These are phyloP conservation scores for Recurvomyces mirabilis DNA, from an alignment of 495 filamentous ascomycete genomes.

Conservation along the genomic window DNA sequence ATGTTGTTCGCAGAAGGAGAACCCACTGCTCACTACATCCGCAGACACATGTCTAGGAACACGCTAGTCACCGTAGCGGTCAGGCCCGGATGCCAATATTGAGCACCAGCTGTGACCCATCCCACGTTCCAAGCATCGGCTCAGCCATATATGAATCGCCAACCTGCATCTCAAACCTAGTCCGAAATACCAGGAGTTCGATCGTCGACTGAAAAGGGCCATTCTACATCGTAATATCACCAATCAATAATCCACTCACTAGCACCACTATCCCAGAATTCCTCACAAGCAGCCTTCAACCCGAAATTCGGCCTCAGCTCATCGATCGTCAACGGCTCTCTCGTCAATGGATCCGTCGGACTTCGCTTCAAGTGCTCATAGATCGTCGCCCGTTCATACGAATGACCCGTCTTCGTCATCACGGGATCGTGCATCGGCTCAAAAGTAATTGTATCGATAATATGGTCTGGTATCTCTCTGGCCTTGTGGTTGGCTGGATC, in stretches of 20 bases:
- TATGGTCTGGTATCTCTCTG: conserved; percentile 68
- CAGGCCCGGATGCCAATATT: too few relatives aligned
- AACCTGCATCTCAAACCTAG: too few relatives aligned
- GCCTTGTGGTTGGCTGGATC: conserved; percentile 39
- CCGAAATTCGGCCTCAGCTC: conserved; percentile 80
- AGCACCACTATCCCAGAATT: conserved; percentile 66
- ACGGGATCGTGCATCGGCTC: conserved; percentile 78
- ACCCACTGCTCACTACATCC: too few relatives aligned
- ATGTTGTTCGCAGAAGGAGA: too few relatives aligned
- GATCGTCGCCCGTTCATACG: conserved; percentile 82
- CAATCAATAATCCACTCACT: conserved; percentile 85
- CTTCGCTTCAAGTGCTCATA: conserved; percentile 70
- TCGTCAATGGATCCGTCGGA: conserved; percentile 70
- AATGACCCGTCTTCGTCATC: conserved; percentile 70
- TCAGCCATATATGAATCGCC: too few relatives aligned
- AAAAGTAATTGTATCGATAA: conserved; percentile 84
- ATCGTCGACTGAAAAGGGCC: too few relatives aligned
- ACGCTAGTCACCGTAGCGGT: too few relatives aligned
- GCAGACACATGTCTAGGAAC: too few relatives aligned
- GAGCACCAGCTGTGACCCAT: too few relatives aligned
- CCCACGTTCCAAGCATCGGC: too few relatives aligned
- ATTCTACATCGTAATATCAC: too few relatives aligned
- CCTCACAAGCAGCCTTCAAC: conserved; percentile 70
- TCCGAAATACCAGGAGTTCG: too few relatives aligned
- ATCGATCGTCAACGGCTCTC: conserved; percentile 53